Evolutionary conservation across 257 asterid genomes (phyloP).

Genomic region (Solanum lignicaule): DNA sequence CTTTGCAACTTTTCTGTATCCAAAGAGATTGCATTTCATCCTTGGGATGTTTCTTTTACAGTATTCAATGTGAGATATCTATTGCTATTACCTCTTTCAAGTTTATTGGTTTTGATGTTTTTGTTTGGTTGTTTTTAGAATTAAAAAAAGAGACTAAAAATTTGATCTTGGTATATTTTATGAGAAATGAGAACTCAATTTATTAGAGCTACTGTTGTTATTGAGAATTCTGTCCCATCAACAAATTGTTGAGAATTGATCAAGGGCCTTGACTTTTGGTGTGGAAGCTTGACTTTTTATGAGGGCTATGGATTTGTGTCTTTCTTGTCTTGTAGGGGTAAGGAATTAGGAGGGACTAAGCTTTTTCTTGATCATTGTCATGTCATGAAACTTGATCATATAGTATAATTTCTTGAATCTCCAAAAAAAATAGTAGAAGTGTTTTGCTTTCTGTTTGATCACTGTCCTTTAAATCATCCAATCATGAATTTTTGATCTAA

Average conservation of each 20-base stretch:
- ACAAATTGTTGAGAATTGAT: neutral
- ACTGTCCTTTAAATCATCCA: neutral
- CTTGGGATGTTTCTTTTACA: constrained; percentile 61
- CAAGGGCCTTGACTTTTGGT: neutral
- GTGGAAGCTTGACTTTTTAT: neutral
- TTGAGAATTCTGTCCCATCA: neutral
- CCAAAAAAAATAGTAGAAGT: neutral
- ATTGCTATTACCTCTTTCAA: neutral
- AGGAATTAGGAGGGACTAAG: neutral
- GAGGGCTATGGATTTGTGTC: neutral
- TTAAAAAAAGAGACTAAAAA: neutral
- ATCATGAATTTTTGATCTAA: neutral
- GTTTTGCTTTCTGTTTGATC: neutral
- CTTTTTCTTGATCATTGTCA: neutral
- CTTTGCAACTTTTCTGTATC: constrained; percentile 27
- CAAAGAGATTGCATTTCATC: constrained; percentile 39
- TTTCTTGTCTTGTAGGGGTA: neutral
- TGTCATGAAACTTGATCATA: neutral
- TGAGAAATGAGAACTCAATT: neutral
- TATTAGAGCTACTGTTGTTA: neutral
- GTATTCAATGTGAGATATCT: constrained; percentile 44
- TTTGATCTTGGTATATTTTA: neutral
- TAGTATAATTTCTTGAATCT: neutral
- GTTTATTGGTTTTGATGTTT: neutral
- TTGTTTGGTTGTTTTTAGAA: neutral